A percentile compares a stretch with the other conserved stretches of the same genome.
These are phyloP conservation scores for Murraya paniculata DNA, from an alignment of 345 rosid species.

Conservation along the genomic window DNA sequence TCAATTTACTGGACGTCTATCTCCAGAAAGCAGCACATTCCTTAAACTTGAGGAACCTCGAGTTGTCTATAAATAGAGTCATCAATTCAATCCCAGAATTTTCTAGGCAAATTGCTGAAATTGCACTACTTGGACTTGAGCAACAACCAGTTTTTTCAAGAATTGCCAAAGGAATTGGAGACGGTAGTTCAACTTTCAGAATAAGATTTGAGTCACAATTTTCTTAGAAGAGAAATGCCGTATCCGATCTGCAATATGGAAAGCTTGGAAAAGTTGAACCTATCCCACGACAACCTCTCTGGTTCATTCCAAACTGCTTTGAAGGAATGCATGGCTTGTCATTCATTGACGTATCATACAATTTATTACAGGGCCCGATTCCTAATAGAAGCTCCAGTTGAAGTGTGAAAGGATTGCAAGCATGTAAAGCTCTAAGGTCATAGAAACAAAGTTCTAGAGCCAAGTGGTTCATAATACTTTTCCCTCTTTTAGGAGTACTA, in stretches of 20 bases:
- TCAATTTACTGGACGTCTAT: too few species aligned
- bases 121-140: too few species aligned
- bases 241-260: background rate
- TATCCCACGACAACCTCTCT: too few species aligned
- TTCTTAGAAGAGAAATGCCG: background rate
- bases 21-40: too few species aligned
- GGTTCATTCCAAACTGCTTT: background rate
- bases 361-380: background rate
- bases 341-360: too few species aligned
- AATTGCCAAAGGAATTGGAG: too few species aligned
- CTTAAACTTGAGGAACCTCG: background rate
- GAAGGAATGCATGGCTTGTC: too few species aligned
- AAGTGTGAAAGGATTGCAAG: background rate
- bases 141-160: too few species aligned
- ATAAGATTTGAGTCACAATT: background rate
- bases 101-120: too few species aligned
- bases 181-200: background rate
- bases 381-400: background rate
- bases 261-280: background rate
- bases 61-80: background rate
- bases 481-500: background rate
- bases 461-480: too few species aligned
- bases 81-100: too few species aligned
- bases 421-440: background rate
- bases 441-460: background rate